Base-by-base conservation (phyloP, 2,329 filamentous ascomycete species). In the Elsinoe fawcettii region DNA sequence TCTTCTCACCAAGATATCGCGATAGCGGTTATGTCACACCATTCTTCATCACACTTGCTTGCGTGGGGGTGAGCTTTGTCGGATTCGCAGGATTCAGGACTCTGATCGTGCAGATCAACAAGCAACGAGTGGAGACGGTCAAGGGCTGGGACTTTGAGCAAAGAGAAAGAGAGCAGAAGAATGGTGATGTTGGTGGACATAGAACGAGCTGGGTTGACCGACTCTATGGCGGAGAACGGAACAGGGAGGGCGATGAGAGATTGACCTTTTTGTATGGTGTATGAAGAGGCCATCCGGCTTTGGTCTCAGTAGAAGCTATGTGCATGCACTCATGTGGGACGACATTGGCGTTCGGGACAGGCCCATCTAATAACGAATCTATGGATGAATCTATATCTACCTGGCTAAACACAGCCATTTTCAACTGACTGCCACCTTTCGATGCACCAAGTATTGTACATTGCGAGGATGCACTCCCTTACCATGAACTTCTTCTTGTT, bases 261-360 rank as follows among this genome's bases (percentile, higher is more conserved):
- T 61, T 76, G 49, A 77, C 74, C 0, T 77, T 75, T 63, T 62
- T 71, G 49, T 77, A 76, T 60, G 71, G 73, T 9, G 59, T 72
- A 14, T 73, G 46, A 61, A 27, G 34, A 37, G 34, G 5, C 5
- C 4, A 3, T 30, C n/a, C n/a, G n/a, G n/a, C n/a, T n/a, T n/a
- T n/a, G n/a, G n/a, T n/a, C 34, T 37, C 34, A 37, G 47, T 20
- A 51, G 23, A 16, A 30, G 5, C 30, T 32, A 34, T 16, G 22
- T 22, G n/a, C 20, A 46, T 23, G 22, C 20, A 46, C 20, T 9
- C n/a, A 46, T 14, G 41, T 46, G n/a, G 20, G 41, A 46, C 12
- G 22, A n/a, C 22, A 23, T 12, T 23, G 41, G 41, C 41, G 41
- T 46, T 27, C 11, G 3, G 41, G 41, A 14, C 25, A 25, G 14